phyloP scores from a whole-genome alignment of 2,329 filamentous ascomycete species.

The Phialocephala sp. region DNA sequence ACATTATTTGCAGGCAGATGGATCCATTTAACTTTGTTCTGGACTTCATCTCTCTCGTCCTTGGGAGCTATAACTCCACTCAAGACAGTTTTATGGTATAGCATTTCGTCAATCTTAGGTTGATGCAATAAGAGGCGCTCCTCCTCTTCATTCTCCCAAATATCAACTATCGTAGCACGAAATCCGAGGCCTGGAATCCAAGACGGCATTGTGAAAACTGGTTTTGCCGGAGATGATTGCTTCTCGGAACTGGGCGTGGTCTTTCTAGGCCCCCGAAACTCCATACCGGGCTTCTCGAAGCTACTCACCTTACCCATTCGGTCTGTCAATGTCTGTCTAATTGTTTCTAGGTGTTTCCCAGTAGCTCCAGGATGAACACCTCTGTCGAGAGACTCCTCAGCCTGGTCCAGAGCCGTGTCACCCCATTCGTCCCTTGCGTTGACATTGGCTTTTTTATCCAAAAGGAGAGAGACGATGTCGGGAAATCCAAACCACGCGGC shows the following conservation, averaged over 20 bases:
- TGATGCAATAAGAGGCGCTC: slow-evolving; percentile 6
- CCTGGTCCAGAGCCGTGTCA: slow-evolving; percentile 14
- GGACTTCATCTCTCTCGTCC: not conserved
- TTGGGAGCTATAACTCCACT: not conserved
- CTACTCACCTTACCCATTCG: not conserved
- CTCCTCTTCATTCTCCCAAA: slow-evolving; percentile 14
- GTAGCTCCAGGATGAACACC: slow-evolving; percentile 9
- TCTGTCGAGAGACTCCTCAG: slow-evolving; percentile 14
- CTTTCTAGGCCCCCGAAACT: not conserved
- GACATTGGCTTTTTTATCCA: slow-evolving; percentile 4
- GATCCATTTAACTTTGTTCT: slow-evolving; percentile 33
- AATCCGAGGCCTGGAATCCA: slow-evolving; percentile 17
- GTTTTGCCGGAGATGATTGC: slow-evolving; percentile 7
- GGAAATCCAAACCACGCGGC: slow-evolving; percentile 16
- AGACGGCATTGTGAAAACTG: slow-evolving; percentile 17
- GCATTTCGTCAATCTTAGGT: not conserved
- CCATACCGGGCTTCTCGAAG: not conserved
- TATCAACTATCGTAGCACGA: slow-evolving; percentile 13
- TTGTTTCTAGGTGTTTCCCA: slow-evolving; percentile 5
- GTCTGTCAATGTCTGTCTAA: slow-evolving; percentile 3
- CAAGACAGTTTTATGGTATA: not conserved
- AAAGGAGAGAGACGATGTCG: slow-evolving; percentile 9
- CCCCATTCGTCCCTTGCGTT: slow-evolving; percentile 18
- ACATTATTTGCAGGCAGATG: slow-evolving; percentile 40
- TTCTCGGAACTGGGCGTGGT: not conserved